Evolutionary conservation across 345 rosid genomes (phyloP), one percentile per base, ranked within the genome.

Genomic region (Murraya paniculata): DNA sequence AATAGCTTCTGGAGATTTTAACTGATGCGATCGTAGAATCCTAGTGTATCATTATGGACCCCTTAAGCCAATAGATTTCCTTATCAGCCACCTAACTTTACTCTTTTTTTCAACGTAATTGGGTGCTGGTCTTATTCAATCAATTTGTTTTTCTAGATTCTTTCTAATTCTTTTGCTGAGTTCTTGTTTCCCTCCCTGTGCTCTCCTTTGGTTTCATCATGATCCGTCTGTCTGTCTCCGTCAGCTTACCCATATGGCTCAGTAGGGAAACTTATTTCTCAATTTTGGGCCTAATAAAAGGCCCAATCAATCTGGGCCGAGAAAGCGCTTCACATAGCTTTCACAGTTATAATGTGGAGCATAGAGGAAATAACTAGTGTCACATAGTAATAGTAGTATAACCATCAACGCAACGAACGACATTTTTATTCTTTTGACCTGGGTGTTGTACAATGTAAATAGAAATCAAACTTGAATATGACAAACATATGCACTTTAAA

Each of bases 61-160:
- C 73, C 25, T 61, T 68, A 39, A 75, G 76, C 72, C 56, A 28
- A 36, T 4, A 64, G 68, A 73, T 75, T 78, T 81, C 75, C 10
- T 11, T 30, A 27, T 78, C 81, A 48, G 45, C 75, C 64, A 78
- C 84, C 81, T 74, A 78, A 73, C 81, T 77, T 77, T 41, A 10
- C 35, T 57, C 77, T 57, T 28, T 57, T 38, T 48, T 71, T 81
- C 72, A 70, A 64, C 69, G 56, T 30, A 31, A 65, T 72, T 45
- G 80, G 83, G 67, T 64, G 55, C 62, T 58, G 41, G 83, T 76
- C 80, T 45, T 71, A 41, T 64, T 81, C 77, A 27, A 30, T 73
- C 39, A n/a, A 14, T 27, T 28, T 22, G 4, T 45, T 38, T 41
- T 36, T 24, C 27, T 8, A 4, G 7, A 14, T 21, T 41, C 21